Evolutionary conservation across 768 basidiomycete genomes (phyloP).

Genomic region (Tylopilus felleus): DNA sequence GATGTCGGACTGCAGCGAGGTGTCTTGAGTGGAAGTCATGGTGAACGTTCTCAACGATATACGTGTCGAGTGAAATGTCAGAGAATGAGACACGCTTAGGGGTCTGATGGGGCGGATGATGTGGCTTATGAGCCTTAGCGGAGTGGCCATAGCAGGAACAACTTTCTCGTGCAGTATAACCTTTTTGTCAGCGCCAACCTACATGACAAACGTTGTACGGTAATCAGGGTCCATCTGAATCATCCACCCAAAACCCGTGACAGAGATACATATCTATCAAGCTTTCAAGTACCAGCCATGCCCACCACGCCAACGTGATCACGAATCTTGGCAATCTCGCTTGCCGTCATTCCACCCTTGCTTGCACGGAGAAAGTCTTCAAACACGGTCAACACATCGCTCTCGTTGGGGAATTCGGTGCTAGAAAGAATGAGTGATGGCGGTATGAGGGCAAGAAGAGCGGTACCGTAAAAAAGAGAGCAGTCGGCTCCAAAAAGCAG

Average conservation of each 20-base stretch:
- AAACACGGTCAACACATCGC: constrained; percentile 70
- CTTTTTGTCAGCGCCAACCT: constrained; percentile 4
- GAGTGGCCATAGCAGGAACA: constrained; percentile 18
- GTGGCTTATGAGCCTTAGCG: constrained; percentile 8
- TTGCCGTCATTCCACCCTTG: constrained; percentile 76
- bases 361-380: constrained; percentile 83
- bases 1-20: constrained; percentile 47
- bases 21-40: constrained; percentile 35
- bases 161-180: background rate
- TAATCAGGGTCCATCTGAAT: background rate
- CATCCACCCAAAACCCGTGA: constrained; percentile 4
- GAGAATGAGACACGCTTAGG: background rate
- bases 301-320: constrained; percentile 84
- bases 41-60: background rate
- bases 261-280: background rate
- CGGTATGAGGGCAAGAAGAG: background rate
- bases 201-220: constrained; percentile 15
- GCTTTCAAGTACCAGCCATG: constrained; percentile 75
- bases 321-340: constrained; percentile 88
- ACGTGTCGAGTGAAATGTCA: background rate
- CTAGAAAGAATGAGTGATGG: constrained; percentile 32
- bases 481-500: constrained; percentile 77
- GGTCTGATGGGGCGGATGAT: background rate
- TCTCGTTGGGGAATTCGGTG: constrained; percentile 56
- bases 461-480: constrained; percentile 57